A percentile compares a stretch with the other conserved stretches of the same genome.
phyloP scores from a whole-genome alignment of 2,329 filamentous ascomycete genomes.

The Verticillium isaacii region DNA sequence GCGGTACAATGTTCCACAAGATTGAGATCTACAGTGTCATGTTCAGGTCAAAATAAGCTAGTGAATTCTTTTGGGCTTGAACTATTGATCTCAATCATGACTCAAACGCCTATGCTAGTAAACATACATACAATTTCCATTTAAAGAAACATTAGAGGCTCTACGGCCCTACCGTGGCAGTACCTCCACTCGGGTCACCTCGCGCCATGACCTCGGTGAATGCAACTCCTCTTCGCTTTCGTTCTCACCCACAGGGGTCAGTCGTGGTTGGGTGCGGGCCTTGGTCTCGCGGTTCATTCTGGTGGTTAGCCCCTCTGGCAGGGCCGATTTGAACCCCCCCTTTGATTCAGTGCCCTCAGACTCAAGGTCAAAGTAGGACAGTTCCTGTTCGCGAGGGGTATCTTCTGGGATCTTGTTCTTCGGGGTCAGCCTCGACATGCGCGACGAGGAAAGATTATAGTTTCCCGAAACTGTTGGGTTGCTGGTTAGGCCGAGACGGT shows the following conservation, averaged over 20 bases:
- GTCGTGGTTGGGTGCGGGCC: background rate
- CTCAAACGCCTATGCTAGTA: background rate
- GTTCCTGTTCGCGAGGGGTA: background rate
- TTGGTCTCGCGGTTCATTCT: background rate
- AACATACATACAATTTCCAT: background rate
- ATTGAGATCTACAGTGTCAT: background rate
- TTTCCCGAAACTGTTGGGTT: background rate
- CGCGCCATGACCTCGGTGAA: background rate
- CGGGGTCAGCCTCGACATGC: background rate
- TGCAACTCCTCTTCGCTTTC: slow-evolving; percentile 7
- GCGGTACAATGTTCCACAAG: background rate
- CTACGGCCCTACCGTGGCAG: background rate
- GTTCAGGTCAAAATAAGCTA: background rate
- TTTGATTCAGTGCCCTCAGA: background rate
- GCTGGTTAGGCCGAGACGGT: slow-evolving; percentile 21
- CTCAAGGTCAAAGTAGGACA: background rate
- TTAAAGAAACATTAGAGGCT: no score
- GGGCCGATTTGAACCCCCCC: background rate
- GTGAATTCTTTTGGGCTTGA: background rate
- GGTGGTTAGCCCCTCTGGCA: background rate
- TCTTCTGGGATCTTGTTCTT: background rate
- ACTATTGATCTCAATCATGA: background rate
- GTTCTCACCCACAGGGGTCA: slow-evolving; percentile 1
- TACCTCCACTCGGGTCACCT: background rate
- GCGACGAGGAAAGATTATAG: background rate